Evolutionary conservation across 768 basidiomycete species (phyloP).

Genomic region (Psilocybe sp.): DNA sequence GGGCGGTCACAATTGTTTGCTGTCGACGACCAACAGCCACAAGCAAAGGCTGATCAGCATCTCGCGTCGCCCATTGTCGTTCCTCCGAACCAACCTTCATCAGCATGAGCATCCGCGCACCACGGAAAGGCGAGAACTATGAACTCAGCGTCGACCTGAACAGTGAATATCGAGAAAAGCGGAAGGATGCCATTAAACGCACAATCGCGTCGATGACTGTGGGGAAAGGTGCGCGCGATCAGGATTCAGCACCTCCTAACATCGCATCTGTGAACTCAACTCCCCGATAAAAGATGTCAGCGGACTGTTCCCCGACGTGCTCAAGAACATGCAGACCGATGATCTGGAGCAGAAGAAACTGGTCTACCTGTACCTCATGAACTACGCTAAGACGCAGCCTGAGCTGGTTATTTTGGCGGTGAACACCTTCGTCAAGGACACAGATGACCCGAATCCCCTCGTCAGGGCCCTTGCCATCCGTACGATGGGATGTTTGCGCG

Average conservation of each 20-base stretch:
- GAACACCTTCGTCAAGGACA: conserved; percentile 98
- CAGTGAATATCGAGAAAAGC: conserved; percentile 90
- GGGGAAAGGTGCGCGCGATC: conserved; percentile 77
- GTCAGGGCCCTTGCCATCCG: conserved; percentile 95
- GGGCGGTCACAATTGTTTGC: no score
- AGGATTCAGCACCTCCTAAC: not conserved
- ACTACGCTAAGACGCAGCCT: conserved; percentile 98
- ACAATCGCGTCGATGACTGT: conserved; percentile 99
- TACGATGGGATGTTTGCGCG: conserved; percentile 95
- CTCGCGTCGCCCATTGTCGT: not conserved
- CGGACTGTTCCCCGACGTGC: conserved; percentile 95
- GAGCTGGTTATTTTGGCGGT: conserved; percentile 99
- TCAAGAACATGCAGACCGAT: conserved; percentile 99
- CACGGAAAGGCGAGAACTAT: conserved; percentile 88
- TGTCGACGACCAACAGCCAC: no score
- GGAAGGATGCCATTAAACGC: conserved; percentile 98
- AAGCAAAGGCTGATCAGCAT: not conserved
- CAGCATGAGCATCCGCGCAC: conserved; percentile 59
- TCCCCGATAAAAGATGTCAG: conserved; percentile 60
- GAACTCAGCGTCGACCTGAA: conserved; percentile 97
- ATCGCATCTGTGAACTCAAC: not conserved
- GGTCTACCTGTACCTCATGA: conserved; percentile 99
- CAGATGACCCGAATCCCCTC: conserved; percentile 94
- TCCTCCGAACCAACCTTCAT: conserved; percentile 23
- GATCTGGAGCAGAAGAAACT: conserved; percentile 99